These are phyloP conservation scores for Antrodiella citrinella DNA, from an alignment of 768 basidiomycete genomes.

Conservation along the genomic window DNA sequence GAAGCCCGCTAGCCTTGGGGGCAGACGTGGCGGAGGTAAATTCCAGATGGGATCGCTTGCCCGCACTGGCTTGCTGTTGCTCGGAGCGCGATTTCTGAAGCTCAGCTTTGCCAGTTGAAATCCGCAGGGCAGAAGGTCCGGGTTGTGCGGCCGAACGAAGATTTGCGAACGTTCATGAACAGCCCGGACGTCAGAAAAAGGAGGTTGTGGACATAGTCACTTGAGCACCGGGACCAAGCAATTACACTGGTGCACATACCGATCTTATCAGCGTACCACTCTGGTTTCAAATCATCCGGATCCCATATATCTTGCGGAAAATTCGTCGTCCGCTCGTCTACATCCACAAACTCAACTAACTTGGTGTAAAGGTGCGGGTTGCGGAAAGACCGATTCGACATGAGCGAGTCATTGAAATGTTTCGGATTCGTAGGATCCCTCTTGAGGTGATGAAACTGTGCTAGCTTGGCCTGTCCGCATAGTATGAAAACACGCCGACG, in stretches of 20 bases:
- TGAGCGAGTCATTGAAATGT: conserved; percentile 94
- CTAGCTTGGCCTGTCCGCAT: conserved; percentile 60
- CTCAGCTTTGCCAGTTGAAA: conserved; percentile 23
- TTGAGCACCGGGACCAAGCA: not conserved
- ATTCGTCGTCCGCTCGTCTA: conserved; percentile 82
- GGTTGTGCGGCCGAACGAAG: not conserved
- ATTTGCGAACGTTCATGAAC: not conserved
- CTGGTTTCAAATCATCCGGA: conserved; percentile 48
- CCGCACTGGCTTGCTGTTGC: conserved; percentile 27
- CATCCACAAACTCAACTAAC: conserved; percentile 89
- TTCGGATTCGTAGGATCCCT: conserved; percentile 51
- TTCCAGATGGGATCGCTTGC: conserved; percentile 34
- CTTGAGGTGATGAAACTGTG: conserved; percentile 72
- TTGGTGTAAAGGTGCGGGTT: conserved; percentile 96
- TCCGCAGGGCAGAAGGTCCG: not conserved
- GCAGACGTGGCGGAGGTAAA: conserved; percentile 25
- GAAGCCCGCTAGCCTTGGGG: not conserved
- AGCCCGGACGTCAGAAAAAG: not conserved
- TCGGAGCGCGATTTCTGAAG: conserved; percentile 34
- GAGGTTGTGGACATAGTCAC: not conserved
- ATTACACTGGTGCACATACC: conserved; percentile 42
- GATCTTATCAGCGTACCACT: conserved; percentile 73
- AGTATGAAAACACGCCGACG: too few species aligned
- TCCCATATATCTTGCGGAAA: conserved; percentile 74
- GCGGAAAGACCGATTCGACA: conserved; percentile 87